phyloP scores from a whole-genome alignment of 257 asterid species.

The Ballota nigra region DNA sequence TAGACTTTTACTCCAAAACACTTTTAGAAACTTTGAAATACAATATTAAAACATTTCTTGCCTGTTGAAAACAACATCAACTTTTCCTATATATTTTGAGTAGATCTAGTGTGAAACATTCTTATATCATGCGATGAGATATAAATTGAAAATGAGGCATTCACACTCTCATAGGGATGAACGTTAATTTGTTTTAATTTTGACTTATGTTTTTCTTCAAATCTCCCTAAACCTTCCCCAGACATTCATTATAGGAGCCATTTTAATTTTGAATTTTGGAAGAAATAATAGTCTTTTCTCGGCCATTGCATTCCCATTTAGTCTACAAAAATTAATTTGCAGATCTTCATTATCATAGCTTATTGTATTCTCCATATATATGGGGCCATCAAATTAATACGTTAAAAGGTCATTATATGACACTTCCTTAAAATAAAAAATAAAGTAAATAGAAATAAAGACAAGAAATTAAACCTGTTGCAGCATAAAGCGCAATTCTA shows the following conservation, averaged over 20 bases:
- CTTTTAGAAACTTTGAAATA: too few relatives aligned
- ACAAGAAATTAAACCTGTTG: background rate
- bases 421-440: background rate
- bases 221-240: background rate
- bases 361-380: too few relatives aligned
- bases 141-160: too few relatives aligned
- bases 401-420: background rate
- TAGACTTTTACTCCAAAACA: too few relatives aligned
- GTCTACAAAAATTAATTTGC: background rate
- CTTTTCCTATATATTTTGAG: too few relatives aligned
- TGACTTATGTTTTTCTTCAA: too few relatives aligned
- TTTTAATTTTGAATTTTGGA: background rate
- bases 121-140: too few relatives aligned
- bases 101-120: too few relatives aligned
- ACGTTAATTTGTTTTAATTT: too few relatives aligned
- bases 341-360: too few relatives aligned
- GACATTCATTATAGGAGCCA: background rate
- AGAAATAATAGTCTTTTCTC: background rate
- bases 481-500: background rate
- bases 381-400: background rate
- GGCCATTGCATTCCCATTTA: background rate
- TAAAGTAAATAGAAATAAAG: background rate
- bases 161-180: too few relatives aligned
- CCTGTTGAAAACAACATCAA: background rate
- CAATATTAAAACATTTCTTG: too few relatives aligned